Evolutionary conservation across 2,329 filamentous ascomycete species (phyloP).

Genomic region (Trichoderma aggressivum): DNA sequence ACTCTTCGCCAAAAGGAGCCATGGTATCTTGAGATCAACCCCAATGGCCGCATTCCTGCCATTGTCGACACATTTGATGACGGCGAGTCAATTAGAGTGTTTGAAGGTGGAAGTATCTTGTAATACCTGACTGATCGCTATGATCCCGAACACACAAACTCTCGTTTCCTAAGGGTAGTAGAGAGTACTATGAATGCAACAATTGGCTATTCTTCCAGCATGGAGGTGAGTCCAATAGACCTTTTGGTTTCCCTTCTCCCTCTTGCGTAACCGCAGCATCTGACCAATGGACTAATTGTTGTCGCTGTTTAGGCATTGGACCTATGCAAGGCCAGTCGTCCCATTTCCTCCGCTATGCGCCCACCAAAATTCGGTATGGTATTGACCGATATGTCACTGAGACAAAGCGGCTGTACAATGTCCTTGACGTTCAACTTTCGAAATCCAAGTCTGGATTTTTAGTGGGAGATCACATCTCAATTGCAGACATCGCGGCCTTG

Average conservation of each 20-base stretch:
- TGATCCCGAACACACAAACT: neutral
- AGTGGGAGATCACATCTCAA: slow-evolving; percentile 1
- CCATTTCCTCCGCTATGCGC: neutral
- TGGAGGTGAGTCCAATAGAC: neutral
- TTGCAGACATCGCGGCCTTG: neutral
- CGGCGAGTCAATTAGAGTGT: neutral
- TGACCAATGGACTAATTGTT: neutral
- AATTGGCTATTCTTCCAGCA: slow-evolving; percentile 4
- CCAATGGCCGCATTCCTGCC: neutral
- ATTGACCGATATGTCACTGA: slow-evolving; percentile 4
- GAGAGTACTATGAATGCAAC: neutral
- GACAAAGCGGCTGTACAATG: neutral
- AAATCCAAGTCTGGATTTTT: neutral
- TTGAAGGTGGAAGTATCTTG: slow-evolving; percentile 8
- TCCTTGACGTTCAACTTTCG: neutral
- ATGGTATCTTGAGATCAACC: slow-evolving; percentile 6
- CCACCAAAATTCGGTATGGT: neutral
- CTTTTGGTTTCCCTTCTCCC: too few species aligned
- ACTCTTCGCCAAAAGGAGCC: slow-evolving; percentile 4
- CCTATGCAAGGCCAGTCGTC: neutral
- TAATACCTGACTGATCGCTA: slow-evolving; percentile 8
- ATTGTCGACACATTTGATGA: slow-evolving; percentile 7
- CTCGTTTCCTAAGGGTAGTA: neutral
- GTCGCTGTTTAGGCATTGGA: neutral
- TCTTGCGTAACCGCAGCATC: neutral